A percentile compares a stretch with the other conserved stretches of the same genome.
Conservation (phyloP, 257 asterid genomes). For the Craterostigma plantagineum region DNA sequence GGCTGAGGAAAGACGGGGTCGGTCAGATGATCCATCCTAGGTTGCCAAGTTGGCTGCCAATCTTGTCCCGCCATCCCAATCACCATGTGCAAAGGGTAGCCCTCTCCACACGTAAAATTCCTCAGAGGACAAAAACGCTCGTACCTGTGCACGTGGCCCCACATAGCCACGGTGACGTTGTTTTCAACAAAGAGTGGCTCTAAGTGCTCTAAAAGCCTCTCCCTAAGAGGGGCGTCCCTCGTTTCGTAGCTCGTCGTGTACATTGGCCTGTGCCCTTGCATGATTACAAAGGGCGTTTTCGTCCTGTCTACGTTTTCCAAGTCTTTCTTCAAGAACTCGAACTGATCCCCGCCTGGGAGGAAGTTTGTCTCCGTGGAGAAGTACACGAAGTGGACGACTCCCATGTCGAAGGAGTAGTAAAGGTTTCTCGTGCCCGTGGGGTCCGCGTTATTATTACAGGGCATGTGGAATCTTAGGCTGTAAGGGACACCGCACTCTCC, state of each 20-base stretch:
- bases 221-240: slow-evolving; percentile 42
- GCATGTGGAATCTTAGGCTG: slow-evolving; percentile 75
- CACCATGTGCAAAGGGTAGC: slow-evolving; percentile 64
- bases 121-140: slow-evolving; percentile 82
- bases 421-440: slow-evolving; percentile 71
- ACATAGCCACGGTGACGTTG: slow-evolving; percentile 56
- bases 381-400: slow-evolving; percentile 76
- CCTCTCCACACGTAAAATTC: slow-evolving; percentile 69
- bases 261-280: slow-evolving; percentile 95
- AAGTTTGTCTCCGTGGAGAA: slow-evolving; percentile 78
- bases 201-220: slow-evolving; percentile 35
- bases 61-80: slow-evolving; percentile 96
- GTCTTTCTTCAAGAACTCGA: slow-evolving; percentile 60
- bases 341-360: slow-evolving; percentile 62
- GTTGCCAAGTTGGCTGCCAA: slow-evolving; percentile 87
- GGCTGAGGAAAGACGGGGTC: slow-evolving; percentile 81
- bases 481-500: slow-evolving; percentile 96
- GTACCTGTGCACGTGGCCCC: slow-evolving; percentile 89
- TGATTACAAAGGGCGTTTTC: slow-evolving; percentile 63
- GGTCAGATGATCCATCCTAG: slow-evolving; percentile 37
- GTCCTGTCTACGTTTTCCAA: slow-evolving; percentile 56
- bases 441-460: slow-evolving; percentile 70
- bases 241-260: slow-evolving; percentile 55
- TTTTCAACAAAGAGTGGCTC: slow-evolving; percentile 72
- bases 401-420: slow-evolving; percentile 64